These are phyloP conservation scores for Delonix regia DNA, from an alignment of 306 rosid genomes.

Conservation along the genomic window DNA sequence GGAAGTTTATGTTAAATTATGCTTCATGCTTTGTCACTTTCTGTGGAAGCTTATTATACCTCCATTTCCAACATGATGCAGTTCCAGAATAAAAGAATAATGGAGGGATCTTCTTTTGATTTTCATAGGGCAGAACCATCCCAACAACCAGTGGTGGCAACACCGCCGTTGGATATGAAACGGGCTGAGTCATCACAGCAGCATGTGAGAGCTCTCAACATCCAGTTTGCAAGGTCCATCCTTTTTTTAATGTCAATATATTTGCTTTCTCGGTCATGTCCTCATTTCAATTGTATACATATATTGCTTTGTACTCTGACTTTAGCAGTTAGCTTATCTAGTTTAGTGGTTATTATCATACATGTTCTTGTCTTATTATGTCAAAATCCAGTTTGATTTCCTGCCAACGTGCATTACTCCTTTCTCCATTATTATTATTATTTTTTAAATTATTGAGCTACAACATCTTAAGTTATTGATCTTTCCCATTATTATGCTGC, in stretches of 20 bases:
- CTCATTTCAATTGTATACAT: conserved; percentile 1
- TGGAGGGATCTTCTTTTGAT: conserved; percentile 76
- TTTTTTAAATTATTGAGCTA: too few relatives aligned
- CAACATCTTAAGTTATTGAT: background rate
- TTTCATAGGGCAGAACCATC: conserved; percentile 79
- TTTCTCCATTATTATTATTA: too few relatives aligned
- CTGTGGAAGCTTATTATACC: conserved; percentile 35
- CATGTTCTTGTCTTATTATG: conserved; percentile 13
- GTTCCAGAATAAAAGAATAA: conserved; percentile 81
- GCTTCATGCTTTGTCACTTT: conserved; percentile 12
- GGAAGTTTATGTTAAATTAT: background rate
- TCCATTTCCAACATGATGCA: conserved; percentile 53
- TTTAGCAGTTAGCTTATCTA: conserved; percentile 1
- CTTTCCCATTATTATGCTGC: conserved; percentile 22
- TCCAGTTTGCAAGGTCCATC: conserved; percentile 92
- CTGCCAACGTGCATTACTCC: background rate
- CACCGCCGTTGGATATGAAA: conserved; percentile 62
- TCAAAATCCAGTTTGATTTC: conserved; percentile 9
- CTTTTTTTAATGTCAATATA: conserved; percentile 29
- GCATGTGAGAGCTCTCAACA: conserved; percentile 99
- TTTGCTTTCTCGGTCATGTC: conserved; percentile 24
- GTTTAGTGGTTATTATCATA: conserved; percentile 10
- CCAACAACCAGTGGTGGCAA: conserved; percentile 46
- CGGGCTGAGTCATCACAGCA: conserved; percentile 84
- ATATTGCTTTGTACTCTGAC: conserved; percentile 3